These are phyloP conservation scores for Phanerodontia chrysosporium DNA, from an alignment of 768 basidiomycete species.

Conservation along the genomic window DNA sequence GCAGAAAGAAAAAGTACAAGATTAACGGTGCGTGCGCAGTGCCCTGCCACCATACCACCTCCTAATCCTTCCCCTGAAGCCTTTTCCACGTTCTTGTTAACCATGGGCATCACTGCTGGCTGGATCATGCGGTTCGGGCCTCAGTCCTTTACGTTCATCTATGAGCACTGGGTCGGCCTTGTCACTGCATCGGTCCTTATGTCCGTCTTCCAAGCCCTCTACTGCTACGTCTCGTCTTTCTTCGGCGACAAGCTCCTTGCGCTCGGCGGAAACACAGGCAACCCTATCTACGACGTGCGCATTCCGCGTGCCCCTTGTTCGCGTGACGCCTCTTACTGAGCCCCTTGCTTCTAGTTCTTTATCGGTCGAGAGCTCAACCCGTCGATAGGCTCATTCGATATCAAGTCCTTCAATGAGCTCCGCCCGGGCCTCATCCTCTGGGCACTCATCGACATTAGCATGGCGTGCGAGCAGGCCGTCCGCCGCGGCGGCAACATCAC, in stretches of 20 bases:
- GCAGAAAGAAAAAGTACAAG: conserved; percentile 79
- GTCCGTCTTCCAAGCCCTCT: conserved; percentile 69
- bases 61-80: conserved; percentile 39
- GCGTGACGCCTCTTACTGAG: not conserved
- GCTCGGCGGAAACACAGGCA: conserved; percentile 88
- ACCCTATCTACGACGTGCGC: conserved; percentile 85
- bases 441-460: conserved; percentile 84
- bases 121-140: conserved; percentile 72
- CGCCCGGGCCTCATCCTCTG: conserved; percentile 90
- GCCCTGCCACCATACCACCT: too few species aligned
- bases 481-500: conserved; percentile 73
- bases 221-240: conserved; percentile 72
- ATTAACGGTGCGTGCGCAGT: conserved; percentile 77
- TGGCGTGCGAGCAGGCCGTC: conserved; percentile 86
- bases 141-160: conserved; percentile 80
- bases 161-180: conserved; percentile 90
- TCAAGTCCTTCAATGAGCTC: conserved; percentile 78
- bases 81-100: conserved; percentile 80
- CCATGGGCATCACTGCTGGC: conserved; percentile 70
- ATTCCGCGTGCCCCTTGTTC: not conserved
- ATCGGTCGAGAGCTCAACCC: conserved; percentile 97
- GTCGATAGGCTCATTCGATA: conserved; percentile 67
- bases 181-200: conserved; percentile 78
- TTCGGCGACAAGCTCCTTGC: conserved; percentile 69
- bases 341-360: conserved; percentile 58